Base-by-base conservation (phyloP, 2,329 filamentous ascomycete species). In the Phialocephala subalpina region DNA sequence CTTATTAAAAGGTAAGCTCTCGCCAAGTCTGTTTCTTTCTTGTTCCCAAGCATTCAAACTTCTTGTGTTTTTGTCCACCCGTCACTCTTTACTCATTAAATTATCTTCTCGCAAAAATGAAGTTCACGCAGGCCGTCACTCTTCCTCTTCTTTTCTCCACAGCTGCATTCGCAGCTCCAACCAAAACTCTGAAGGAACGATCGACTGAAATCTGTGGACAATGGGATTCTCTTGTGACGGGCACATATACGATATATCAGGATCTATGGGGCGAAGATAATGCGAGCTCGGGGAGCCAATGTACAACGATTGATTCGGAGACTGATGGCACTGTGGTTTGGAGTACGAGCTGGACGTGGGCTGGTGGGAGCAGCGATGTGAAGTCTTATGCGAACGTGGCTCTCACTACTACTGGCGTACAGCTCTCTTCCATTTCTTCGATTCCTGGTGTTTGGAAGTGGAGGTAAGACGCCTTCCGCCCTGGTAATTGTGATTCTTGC, bases 321-420 rank as follows among this genome's bases (percentile, higher is more conserved):
- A 75, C 64, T 42, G 75, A 75, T 63, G 73, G 63, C 60, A 74
- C 65, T 4, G 71, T 81, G 65, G 68, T 76, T 47, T 82, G 80
- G 80, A 75, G 77, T 52, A 80, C 79, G 12, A 71, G 68, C 14
- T 82, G 77, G 78, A 74, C 73, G 22, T 82, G 80, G 80, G 67
- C 73, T 8, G 80, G 80, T 20, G 76, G 73, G 8, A 38, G 62
- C 1, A 65, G 61, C 60, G 69, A 77, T 58, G 80, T 83, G n/a
- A 82, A 82, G 69, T 80, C 78, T 33, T 82, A 74, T 65, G 77
- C 80, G 40, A 80, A 82, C 58, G 78, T 74, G 18, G 76, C 42
- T 64, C 79, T 69, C 74, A 79, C 69, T 72, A 77, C 68, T 78
- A 83, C 75, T 18, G 70, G 72, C 20, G 75, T 77, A 67, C 64